Evolutionary conservation across 768 basidiomycete species (phyloP).

Genomic region (Suillus brevipes): DNA sequence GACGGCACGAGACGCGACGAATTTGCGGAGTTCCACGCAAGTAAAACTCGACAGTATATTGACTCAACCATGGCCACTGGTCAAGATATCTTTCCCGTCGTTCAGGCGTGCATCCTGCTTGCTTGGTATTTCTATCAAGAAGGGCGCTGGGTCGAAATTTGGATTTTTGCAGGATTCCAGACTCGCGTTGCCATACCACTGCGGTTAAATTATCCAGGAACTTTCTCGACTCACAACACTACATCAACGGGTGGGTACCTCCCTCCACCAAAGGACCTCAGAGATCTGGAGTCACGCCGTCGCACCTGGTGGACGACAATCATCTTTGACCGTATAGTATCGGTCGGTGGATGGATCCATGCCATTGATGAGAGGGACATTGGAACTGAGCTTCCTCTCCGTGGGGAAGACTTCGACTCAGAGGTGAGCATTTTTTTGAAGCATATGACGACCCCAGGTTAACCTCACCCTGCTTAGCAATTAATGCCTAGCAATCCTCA

Average conservation of each 20-base stretch:
- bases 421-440: slow-evolving; percentile 47
- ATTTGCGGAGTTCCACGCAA: slow-evolving; percentile 85
- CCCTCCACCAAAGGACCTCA: slow-evolving; percentile 72
- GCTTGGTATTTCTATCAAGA: slow-evolving; percentile 93
- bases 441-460: slow-evolving; percentile 14
- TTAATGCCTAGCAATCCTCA: slow-evolving; percentile 74
- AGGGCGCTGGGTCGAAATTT: slow-evolving; percentile 87
- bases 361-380: slow-evolving; percentile 82
- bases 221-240: slow-evolving; percentile 67
- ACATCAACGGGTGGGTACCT: slow-evolving; percentile 78
- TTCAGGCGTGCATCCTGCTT: slow-evolving; percentile 84
- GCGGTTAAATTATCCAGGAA: slow-evolving; percentile 83
- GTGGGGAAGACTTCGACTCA: slow-evolving; percentile 72
- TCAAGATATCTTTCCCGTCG: slow-evolving; percentile 81
- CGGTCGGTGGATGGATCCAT: slow-evolving; percentile 84
- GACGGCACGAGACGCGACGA: slow-evolving; percentile 80
- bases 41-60: slow-evolving; percentile 84
- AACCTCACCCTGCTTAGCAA: slow-evolving; percentile 38
- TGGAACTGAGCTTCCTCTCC: slow-evolving; percentile 79
- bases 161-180: slow-evolving; percentile 88
- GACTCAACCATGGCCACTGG: slow-evolving; percentile 90
- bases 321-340: slow-evolving; percentile 80
- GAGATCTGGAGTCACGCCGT: slow-evolving; percentile 75
- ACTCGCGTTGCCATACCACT: slow-evolving; percentile 80
- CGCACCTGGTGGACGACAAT: slow-evolving; percentile 93